Percentiles rank a stretch among this genome's conserved stretches.
phyloP scores from a whole-genome alignment of 2,329 filamentous ascomycete genomes.

The Daldinia eschscholtzii region DNA sequence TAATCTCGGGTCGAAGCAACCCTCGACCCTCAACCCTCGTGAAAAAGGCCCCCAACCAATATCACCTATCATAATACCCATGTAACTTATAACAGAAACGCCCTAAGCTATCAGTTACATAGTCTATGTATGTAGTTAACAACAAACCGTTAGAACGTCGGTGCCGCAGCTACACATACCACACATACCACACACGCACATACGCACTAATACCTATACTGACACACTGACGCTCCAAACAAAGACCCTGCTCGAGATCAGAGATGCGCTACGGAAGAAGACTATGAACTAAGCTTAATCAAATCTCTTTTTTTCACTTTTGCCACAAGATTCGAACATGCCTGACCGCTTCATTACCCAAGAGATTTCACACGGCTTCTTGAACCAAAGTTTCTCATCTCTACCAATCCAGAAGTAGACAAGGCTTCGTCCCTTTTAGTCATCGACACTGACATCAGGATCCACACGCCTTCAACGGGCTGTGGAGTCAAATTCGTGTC shows the following conservation, averaged over 20 bases:
- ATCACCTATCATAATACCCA: slow-evolving; percentile 36
- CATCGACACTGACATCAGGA: slow-evolving; percentile 40
- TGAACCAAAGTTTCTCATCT: slow-evolving; percentile 37
- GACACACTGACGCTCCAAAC: slow-evolving; percentile 2
- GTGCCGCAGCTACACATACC: not conserved
- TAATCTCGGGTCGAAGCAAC: slow-evolving; percentile 55
- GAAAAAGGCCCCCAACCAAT: slow-evolving; percentile 39
- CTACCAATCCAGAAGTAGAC: slow-evolving; percentile 37
- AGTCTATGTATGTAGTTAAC: slow-evolving; percentile 17
- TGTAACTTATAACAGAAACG: slow-evolving; percentile 17
- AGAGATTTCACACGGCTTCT: slow-evolving; percentile 25
- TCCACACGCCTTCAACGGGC: slow-evolving; percentile 40
- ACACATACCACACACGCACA: slow-evolving; percentile 6
- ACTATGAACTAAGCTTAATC: slow-evolving; percentile 6
- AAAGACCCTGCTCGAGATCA: slow-evolving; percentile 19
- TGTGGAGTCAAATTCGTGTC: slow-evolving; percentile 40
- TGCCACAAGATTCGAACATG: slow-evolving; percentile 11
- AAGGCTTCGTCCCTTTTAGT: slow-evolving; percentile 36
- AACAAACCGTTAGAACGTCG: slow-evolving; percentile 23
- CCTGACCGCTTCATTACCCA: slow-evolving; percentile 39
- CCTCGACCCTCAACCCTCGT: slow-evolving; percentile 46
- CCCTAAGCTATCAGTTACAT: slow-evolving; percentile 31
- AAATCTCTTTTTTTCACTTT: slow-evolving; percentile 7
- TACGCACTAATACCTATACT: not conserved
- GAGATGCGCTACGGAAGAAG: slow-evolving; percentile 32